phyloP scores from a whole-genome alignment of 2,329 filamentous ascomycete species.

The Emmonsiellopsis sp. region DNA sequence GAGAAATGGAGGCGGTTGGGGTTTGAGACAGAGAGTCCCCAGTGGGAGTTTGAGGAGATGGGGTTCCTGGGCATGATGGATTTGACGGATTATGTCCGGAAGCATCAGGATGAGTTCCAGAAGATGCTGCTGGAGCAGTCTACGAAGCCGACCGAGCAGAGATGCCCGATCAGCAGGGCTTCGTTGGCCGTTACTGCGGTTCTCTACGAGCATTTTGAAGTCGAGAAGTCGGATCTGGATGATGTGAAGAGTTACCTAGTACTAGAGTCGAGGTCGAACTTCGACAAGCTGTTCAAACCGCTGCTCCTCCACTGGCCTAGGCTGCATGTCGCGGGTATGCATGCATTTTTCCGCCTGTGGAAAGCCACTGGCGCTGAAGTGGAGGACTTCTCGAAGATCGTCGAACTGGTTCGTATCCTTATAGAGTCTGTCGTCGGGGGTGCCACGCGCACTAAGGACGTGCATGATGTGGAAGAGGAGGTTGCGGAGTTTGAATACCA shows the following conservation, averaged over 20 bases:
- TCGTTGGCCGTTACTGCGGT: constrained; percentile 81
- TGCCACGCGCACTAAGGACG: constrained; percentile 70
- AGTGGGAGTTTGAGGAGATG: constrained; percentile 71
- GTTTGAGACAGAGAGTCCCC: constrained; percentile 83
- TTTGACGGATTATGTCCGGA: constrained; percentile 83
- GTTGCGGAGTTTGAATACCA: constrained; percentile 73
- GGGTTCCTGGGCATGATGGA: constrained; percentile 98
- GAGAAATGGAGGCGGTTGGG: constrained; percentile 90
- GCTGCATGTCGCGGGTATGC: constrained; percentile 74
- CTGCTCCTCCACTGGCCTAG: constrained; percentile 87
- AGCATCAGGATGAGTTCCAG: constrained; percentile 85
- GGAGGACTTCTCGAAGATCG: constrained; percentile 89
- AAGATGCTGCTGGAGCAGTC: constrained; percentile 87
- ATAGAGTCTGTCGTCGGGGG: constrained; percentile 82
- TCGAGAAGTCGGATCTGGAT: constrained; percentile 73
- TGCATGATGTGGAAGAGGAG: constrained; percentile 82
- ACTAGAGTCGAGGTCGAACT: constrained; percentile 64
- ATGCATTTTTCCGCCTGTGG: constrained; percentile 87
- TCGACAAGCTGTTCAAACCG: constrained; percentile 80
- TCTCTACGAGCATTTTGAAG: constrained; percentile 90
- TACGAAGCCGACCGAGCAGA: constrained; percentile 57
- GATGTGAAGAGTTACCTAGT: constrained; percentile 68
- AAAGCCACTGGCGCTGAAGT: constrained; percentile 74
- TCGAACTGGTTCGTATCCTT: constrained; percentile 81
- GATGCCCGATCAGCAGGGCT: constrained; percentile 79